These are phyloP conservation scores for Zygnema cylindricum DNA, from an alignment of 139 green algal species.

Conservation along the genomic window DNA sequence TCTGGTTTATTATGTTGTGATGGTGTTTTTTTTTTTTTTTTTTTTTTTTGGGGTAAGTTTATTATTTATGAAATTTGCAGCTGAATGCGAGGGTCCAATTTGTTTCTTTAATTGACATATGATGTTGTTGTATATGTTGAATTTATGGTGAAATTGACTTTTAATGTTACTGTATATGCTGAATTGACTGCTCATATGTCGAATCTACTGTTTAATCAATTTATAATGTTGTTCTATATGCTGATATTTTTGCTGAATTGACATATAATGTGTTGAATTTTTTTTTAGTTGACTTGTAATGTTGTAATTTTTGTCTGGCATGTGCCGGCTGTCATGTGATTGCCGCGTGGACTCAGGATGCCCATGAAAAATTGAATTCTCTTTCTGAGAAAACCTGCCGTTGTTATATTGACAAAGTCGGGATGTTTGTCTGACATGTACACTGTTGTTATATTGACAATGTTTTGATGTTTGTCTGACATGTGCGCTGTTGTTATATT, in stretches of 20 bases:
- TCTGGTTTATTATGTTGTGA: no score
- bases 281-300: no score
- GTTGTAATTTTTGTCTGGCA: no score
- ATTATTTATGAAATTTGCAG: neutral
- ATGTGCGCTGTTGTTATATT: slow-evolving; percentile 26
- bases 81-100: no score
- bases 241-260: neutral
- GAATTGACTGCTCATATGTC: neutral
- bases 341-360: neutral
- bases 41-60: neutral
- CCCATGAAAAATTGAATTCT: no score
- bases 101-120: neutral
- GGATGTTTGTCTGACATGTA: neutral
- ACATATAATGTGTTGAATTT: no score
- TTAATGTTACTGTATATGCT: neutral
- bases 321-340: neutral
- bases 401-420: neutral
- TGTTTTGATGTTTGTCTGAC: no score
- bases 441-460: neutral
- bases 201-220: neutral
- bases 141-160: neutral
- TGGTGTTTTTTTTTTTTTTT: neutral
- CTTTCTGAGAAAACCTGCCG: no score
- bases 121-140: neutral
- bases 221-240: neutral